phyloP scores from a whole-genome alignment of 768 basidiomycete species.

The Leccinum boreale region DNA sequence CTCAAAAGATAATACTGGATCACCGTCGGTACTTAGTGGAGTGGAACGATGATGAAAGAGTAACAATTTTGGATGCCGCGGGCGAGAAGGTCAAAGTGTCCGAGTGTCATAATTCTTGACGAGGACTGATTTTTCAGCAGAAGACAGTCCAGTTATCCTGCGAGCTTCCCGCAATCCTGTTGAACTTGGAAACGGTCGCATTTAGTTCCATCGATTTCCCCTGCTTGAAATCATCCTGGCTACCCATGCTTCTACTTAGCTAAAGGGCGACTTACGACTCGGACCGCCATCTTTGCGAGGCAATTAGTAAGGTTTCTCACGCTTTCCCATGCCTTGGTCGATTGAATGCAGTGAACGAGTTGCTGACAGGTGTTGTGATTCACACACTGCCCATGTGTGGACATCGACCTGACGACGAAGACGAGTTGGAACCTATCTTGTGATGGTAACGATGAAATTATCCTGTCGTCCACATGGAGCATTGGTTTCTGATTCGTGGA shows the following conservation, averaged over 20 bases:
- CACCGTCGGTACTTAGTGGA: too few species aligned
- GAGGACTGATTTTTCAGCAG: background rate
- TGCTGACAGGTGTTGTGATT: background rate
- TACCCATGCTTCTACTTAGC: background rate
- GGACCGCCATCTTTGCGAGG: background rate
- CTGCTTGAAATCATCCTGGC: background rate
- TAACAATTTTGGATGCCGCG: too few species aligned
- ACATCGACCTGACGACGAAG: background rate
- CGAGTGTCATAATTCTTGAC: background rate
- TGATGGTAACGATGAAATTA: background rate
- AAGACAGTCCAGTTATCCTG: background rate
- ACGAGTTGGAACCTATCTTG: background rate
- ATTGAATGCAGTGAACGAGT: background rate
- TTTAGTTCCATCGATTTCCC: background rate
- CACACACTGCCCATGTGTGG: background rate
- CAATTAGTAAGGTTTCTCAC: background rate
- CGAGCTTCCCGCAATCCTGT: background rate
- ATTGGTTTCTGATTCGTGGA: background rate
- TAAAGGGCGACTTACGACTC: background rate
- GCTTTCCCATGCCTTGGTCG: background rate
- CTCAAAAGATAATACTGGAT: too few species aligned
- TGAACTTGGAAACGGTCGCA: background rate
- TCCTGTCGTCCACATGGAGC: background rate
- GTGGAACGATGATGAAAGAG: too few species aligned
- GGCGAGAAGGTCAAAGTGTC: background rate